Base-by-base conservation (phyloP, 2,329 filamentous ascomycete species). In the Cercospora citrullina region DNA sequence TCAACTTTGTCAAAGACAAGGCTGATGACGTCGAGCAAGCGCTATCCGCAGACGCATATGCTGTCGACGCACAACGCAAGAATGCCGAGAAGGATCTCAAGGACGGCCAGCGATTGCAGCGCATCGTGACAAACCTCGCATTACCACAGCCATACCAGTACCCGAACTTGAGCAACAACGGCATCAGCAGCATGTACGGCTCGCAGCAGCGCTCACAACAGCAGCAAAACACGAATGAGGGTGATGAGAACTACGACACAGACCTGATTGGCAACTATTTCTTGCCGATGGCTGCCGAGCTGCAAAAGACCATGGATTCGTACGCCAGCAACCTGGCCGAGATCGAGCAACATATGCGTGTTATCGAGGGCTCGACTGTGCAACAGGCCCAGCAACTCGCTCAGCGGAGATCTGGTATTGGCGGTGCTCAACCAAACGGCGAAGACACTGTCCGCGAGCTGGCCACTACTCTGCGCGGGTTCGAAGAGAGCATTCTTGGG, bases 61-160 rank as follows among this genome's bases (percentile, higher is more conserved):
- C 85, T 23, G 88, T 91, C 63, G 83, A 87, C 21, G 80, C 83
- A 62, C 81, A 87, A 7, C 86, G 87, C 71, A 82, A 82, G 18
- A 80, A 85, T 71, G 87, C 86, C 75, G 85, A 89, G 73, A 87
- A 87, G 69, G 91, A 92, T 76, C 87, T 87, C 26, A 85, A 88
- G 42, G 89, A 93, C 72, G 90, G 90, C 8, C 87, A 89, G 72
- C 85, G 92, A 64, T 87, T 87, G 69, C 91, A 92, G 82, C 87
- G 89, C 66, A 89, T 90, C 23, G 87, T 92, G 33, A 89, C 93
- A 74, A 92, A 92, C 75, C 83, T 93, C 64, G 89, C 90, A 73
- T 83, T 94, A 16, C 91, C 92, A 1, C 74, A 83, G 60, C 85
- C 88, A 71, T 90, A 87, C 76, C 87, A 89, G 73, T 85, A 87